These are phyloP conservation scores for Malassezia caprae DNA, from an alignment of 1,284 basidiomycete species.

Conservation along the genomic window DNA sequence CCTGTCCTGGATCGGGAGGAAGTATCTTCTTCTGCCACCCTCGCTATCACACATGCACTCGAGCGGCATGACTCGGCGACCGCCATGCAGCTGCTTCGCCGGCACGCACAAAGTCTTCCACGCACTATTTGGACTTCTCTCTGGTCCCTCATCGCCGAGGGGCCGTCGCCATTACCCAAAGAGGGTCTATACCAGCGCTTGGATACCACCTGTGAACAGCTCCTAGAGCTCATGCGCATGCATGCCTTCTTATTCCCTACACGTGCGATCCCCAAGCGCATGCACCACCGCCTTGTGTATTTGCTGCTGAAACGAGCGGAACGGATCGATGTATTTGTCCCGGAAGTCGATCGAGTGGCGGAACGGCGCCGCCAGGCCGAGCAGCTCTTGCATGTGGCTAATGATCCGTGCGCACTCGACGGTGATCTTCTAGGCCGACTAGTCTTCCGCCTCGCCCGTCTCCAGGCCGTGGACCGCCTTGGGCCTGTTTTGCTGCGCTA, in stretches of 20 bases:
- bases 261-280: not conserved
- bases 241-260: not conserved
- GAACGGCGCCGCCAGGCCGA: not conserved
- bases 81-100: not conserved
- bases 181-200: slow-evolving; percentile 1
- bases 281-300: slow-evolving; percentile 10
- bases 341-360: not conserved
- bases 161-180: not conserved
- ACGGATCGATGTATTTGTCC: not conserved
- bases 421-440: slow-evolving; percentile 9
- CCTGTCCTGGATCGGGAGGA: not conserved
- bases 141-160: slow-evolving; percentile 9
- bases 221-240: not conserved
- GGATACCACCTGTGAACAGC: slow-evolving; percentile 1
- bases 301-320: slow-evolving; percentile 14
- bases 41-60: not conserved
- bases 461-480: not conserved
- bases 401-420: not conserved
- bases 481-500: not conserved
- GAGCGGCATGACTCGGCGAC: slow-evolving; percentile 4
- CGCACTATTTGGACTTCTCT: slow-evolving; percentile 6
- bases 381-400: not conserved
- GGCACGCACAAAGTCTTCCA: not conserved
- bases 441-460: slow-evolving; percentile 10
- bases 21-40: not conserved